These are phyloP conservation scores for Sonneratia alba DNA, from an alignment of 345 rosid genomes.

Conservation along the genomic window DNA sequence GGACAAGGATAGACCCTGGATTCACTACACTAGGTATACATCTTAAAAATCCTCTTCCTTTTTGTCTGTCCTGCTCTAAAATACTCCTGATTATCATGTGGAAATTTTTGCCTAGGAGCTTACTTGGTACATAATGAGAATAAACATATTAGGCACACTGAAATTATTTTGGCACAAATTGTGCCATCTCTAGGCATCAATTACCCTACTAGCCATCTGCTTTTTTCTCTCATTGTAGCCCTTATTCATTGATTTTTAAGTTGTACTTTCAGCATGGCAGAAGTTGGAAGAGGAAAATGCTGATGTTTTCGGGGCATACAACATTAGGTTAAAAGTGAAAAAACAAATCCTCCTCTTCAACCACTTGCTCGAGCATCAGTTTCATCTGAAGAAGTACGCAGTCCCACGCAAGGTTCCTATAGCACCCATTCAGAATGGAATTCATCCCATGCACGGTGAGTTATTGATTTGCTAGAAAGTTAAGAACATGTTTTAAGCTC, in stretches of 20 bases:
- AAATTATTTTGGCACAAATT: not conserved
- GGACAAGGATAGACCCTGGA: constrained; percentile 79
- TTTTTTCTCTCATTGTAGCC: not conserved
- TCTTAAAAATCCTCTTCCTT: not conserved
- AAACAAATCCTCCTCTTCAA: constrained; percentile 84
- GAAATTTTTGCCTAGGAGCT: not conserved
- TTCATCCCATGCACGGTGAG: constrained; percentile 88
- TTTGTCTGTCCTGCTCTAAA: not conserved
- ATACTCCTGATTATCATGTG: not conserved
- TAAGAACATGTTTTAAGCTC: not conserved
- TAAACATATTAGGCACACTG: not conserved
- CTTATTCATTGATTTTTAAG: constrained; percentile 1
- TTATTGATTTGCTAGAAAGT: constrained; percentile 4
- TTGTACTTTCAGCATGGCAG: constrained; percentile 73
- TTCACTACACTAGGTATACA: constrained; percentile 59
- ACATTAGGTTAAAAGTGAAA: constrained; percentile 82
- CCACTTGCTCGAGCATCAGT: constrained; percentile 86
- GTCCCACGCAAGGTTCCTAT: constrained; percentile 73
- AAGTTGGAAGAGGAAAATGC: constrained; percentile 97
- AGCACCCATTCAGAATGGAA: constrained; percentile 79
- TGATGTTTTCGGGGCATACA: constrained; percentile 89
- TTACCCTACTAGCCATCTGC: not conserved
- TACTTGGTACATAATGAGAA: not conserved
- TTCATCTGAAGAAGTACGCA: constrained; percentile 80
- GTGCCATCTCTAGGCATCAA: not conserved